Conservation (phyloP, 2,329 filamentous ascomycete species). For the Lachnum nothofagi region DNA sequence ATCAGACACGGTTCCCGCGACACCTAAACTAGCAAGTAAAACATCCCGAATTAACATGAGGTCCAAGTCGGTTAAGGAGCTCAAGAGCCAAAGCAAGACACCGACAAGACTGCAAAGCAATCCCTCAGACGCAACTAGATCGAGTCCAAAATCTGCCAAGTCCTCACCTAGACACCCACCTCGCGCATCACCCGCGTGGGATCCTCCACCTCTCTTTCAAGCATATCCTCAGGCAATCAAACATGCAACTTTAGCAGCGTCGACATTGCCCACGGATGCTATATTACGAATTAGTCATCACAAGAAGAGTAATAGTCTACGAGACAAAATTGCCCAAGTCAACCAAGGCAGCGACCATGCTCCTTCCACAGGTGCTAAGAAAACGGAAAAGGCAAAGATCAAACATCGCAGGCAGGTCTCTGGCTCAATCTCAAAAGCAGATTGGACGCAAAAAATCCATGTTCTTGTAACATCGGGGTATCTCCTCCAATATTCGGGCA, state of each 20-base stretch:
- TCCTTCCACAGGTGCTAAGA: constrained; percentile 21
- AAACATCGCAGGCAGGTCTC: constrained; percentile 34
- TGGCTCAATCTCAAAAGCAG: constrained; percentile 41
- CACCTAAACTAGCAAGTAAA: constrained; percentile 13
- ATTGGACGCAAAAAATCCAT: constrained; percentile 69
- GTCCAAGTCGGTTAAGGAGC: constrained; percentile 21
- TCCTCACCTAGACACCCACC: constrained; percentile 15
- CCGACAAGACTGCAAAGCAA: constrained; percentile 8
- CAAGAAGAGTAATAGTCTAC: constrained; percentile 44
- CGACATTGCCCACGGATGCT: constrained; percentile 62
- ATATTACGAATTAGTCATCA: constrained; percentile 56
- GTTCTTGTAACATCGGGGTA: constrained; percentile 65
- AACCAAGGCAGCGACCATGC: constrained; percentile 17
- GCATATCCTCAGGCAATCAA: constrained; percentile 80
- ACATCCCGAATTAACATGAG: constrained; percentile 25
- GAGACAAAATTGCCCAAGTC: constrained; percentile 33
- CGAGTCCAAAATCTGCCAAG: constrained; percentile 21
- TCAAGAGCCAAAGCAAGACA: constrained; percentile 12
- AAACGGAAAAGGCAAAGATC: constrained; percentile 42
- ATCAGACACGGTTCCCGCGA: constrained; percentile 15
- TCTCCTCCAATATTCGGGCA: constrained; percentile 67
- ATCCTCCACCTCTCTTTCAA: constrained; percentile 74
- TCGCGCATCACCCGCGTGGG: constrained; percentile 43
- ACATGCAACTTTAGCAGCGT: constrained; percentile 64
- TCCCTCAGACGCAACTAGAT: not conserved